phyloP scores from a whole-genome alignment of 73 alveolate genomes.

The Paramecium octaurelia region DNA sequence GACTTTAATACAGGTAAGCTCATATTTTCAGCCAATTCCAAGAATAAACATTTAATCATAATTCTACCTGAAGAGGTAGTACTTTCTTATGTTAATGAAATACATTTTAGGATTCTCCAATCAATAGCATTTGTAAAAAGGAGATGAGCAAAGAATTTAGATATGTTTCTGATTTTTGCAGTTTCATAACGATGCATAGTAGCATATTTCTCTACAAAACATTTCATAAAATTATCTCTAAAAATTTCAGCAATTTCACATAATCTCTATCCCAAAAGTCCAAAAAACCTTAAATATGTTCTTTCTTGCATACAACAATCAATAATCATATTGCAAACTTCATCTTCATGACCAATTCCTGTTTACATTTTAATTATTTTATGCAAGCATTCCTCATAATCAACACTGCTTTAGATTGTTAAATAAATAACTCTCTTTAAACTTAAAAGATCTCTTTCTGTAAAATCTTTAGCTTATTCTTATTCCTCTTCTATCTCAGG shows the following conservation, averaged over 20 bases:
- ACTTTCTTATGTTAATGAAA: slow-evolving; percentile 95
- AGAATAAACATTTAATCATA: slow-evolving; percentile 92
- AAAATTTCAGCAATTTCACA: slow-evolving; percentile 95
- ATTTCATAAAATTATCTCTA: slow-evolving; percentile 88
- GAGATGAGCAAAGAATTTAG: slow-evolving; percentile 98
- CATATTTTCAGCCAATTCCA: slow-evolving; percentile 84
- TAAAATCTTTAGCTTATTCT: slow-evolving; percentile 79
- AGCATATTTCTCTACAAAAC: slow-evolving; percentile 88
- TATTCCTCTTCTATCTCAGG: slow-evolving; percentile 77
- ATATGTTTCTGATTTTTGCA: slow-evolving; percentile 96
- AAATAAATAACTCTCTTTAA: slow-evolving; percentile 94
- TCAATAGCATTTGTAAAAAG: slow-evolving; percentile 94
- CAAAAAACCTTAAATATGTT: slow-evolving; percentile 95
- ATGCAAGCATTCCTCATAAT: slow-evolving; percentile 98
- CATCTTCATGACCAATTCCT: slow-evolving; percentile 97
- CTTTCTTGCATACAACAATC: slow-evolving; percentile 98
- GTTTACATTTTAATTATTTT: slow-evolving; percentile 96
- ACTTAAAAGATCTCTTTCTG: slow-evolving; percentile 96
- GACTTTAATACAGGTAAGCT: slow-evolving; percentile 62
- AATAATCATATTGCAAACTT: slow-evolving; percentile 91
- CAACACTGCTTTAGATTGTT: slow-evolving; percentile 95
- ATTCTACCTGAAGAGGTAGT: slow-evolving; percentile 97
- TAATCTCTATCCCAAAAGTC: slow-evolving; percentile 81
- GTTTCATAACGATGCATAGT: slow-evolving; percentile 98
- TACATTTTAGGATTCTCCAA: slow-evolving; percentile 86